Conservation (phyloP, 2,329 filamentous ascomycete species). For the Aureobasidium sp. region DNA sequence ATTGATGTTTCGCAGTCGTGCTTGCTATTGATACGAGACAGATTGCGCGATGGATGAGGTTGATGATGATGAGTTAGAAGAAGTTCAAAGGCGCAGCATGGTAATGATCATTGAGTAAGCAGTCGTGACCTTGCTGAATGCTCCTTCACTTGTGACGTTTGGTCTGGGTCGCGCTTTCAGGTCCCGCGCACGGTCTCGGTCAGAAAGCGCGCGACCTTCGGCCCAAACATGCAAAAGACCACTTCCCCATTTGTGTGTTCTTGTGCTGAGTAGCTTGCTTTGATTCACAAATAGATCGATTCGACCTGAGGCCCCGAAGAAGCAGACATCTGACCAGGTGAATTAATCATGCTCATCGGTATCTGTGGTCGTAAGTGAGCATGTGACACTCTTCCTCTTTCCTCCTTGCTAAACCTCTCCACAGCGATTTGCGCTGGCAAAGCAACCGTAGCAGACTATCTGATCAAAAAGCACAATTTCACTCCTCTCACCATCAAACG, state of each 20-base stretch:
- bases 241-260: neutral
- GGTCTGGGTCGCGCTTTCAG: slow-evolving; percentile 2
- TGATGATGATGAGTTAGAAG: neutral
- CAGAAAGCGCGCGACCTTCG: neutral
- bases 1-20: neutral
- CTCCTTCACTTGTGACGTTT: slow-evolving; percentile 1
- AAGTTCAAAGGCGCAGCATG: neutral
- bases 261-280: neutral
- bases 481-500: slow-evolving; percentile 58
- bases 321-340: neutral
- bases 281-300: neutral
- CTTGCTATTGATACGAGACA: neutral
- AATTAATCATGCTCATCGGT: slow-evolving; percentile 61
- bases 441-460: slow-evolving; percentile 78
- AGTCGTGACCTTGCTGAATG: slow-evolving; percentile 2
- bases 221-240: neutral
- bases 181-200: neutral
- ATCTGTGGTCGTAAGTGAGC: slow-evolving; percentile 59
- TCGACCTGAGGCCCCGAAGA: neutral
- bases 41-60: neutral
- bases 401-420: neutral
- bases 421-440: slow-evolving; percentile 90
- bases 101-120: neutral
- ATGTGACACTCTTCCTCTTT: slow-evolving; percentile 7
- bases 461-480: slow-evolving; percentile 79